Conservation (phyloP, 2,329 filamentous ascomycete species). For the Plectosphaerella sp. region DNA sequence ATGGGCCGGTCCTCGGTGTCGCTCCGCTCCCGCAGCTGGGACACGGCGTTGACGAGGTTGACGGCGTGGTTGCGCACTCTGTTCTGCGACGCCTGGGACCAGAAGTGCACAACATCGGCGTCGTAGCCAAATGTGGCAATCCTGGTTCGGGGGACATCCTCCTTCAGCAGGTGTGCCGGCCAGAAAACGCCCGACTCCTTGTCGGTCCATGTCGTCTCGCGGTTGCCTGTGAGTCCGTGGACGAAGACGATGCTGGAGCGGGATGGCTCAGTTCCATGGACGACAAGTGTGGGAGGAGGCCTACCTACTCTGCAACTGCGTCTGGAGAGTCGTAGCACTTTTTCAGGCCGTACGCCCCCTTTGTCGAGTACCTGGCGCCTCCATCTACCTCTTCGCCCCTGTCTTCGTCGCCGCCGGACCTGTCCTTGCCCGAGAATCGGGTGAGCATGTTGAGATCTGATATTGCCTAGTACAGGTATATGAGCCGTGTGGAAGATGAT, state of each 20-base stretch:
- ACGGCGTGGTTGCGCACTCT: background rate
- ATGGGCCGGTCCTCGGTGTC: slow-evolving; percentile 1
- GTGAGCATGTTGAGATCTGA: too few relatives aligned
- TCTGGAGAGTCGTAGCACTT: too few relatives aligned
- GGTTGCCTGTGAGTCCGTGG: slow-evolving; percentile 34
- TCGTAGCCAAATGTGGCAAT: background rate
- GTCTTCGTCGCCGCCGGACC: too few relatives aligned
- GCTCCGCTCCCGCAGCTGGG: slow-evolving; percentile 5
- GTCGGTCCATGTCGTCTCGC: slow-evolving; percentile 32
- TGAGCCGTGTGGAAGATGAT: too few relatives aligned
- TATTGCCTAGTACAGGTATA: too few relatives aligned
- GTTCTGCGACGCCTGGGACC: background rate
- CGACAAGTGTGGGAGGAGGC: too few relatives aligned
- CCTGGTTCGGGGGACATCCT: background rate
- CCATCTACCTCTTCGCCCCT: too few relatives aligned
- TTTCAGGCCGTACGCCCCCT: too few relatives aligned
- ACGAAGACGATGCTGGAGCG: slow-evolving; percentile 26
- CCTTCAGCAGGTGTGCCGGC: slow-evolving; percentile 16
- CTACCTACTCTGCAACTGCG: too few relatives aligned
- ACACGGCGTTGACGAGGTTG: background rate
- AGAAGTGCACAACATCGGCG: background rate
- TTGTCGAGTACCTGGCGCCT: too few relatives aligned
- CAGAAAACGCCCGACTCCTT: slow-evolving; percentile 21
- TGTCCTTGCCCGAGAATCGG: too few relatives aligned
- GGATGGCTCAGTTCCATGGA: too few relatives aligned